Evolutionary conservation across 768 basidiomycete species (phyloP), one percentile per base, ranked within the genome.

Genomic region (Leccinum fibrillosum): DNA sequence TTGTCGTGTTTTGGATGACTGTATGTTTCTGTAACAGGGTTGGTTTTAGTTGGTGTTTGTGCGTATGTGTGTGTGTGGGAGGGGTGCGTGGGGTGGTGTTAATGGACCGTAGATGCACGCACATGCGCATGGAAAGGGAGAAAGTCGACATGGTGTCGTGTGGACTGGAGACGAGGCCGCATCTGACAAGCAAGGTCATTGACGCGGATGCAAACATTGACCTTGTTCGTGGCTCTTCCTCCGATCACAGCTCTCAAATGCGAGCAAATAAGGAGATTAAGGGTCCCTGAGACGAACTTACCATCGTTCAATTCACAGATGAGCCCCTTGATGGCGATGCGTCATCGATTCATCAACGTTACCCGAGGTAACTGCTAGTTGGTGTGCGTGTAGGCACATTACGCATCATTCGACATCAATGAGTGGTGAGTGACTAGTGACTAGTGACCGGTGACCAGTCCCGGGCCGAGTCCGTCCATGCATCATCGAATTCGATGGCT

Each of bases 1-100:
- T 37, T 28, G 49, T 35, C 35, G 56, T 55, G 52, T 49, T 56
- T 66, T 48, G 53, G 57, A 17, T 47, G 39, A 42, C 47, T 12
- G 51, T 48, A 32, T 25, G 28, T 52, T 45, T 42, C 42, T 45
- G 51, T 47, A 23, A 54, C 54, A 30, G 54, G 54, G 49, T 42
- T 25, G 42, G 42, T 44, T 44, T 44, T 44, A 44, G 42, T 44
- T 44, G 42, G 19, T 19, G 39, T 19, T 44, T 44, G 39, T 42
- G 39, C n/a, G 42, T 19, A 19, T 19, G 42, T 44, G 39, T 19
- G 4, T 19, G 4, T 19, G n/a, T 42, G 39, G 39, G 35, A 8
- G 35, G 7, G 35, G 35, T 32, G 30, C 30, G 35, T 37, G 35
- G 35, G 39, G 17, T 39, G 37, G 37, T 10, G 39, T 39, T 39